phyloP scores from a whole-genome alignment of 768 basidiomycete species.

The Trametes maxima region DNA sequence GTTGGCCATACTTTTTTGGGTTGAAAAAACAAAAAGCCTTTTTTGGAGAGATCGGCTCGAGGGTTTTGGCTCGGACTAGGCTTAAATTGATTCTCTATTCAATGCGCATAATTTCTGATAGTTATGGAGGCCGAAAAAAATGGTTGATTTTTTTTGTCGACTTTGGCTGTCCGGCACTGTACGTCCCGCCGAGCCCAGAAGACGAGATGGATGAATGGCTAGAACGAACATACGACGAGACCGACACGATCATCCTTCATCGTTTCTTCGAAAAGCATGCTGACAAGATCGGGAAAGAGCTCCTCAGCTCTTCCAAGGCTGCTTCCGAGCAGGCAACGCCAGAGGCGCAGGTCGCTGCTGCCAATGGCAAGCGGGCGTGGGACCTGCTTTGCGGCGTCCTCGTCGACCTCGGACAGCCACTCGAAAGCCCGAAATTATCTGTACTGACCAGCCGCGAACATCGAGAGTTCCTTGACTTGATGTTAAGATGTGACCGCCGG shows the following conservation, averaged over 20 bases:
- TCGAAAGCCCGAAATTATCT: slow-evolving; percentile 69
- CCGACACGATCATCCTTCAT: slow-evolving; percentile 80
- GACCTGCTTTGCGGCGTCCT: slow-evolving; percentile 76
- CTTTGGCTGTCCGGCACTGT: no score
- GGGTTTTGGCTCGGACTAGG: no score
- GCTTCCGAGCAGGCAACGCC: slow-evolving; percentile 35
- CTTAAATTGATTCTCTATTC: no score
- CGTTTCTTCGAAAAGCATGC: slow-evolving; percentile 84
- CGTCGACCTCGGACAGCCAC: slow-evolving; percentile 73
- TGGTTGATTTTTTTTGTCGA: no score
- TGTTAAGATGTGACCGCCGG: slow-evolving; percentile 62
- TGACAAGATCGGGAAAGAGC: slow-evolving; percentile 85
- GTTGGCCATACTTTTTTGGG: no score
- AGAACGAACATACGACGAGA: slow-evolving; percentile 78
- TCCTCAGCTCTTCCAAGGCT: slow-evolving; percentile 70
- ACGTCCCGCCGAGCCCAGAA: slow-evolving; percentile 44
- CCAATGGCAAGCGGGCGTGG: slow-evolving; percentile 81
- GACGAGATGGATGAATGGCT: slow-evolving; percentile 75
- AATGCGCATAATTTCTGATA: no score
- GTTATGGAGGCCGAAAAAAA: no score
- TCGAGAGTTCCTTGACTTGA: slow-evolving; percentile 65
- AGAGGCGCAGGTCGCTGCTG: slow-evolving; percentile 50
- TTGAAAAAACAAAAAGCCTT: no score
- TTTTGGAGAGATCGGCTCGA: no score
- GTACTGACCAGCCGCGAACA: slow-evolving; percentile 51